A percentile compares a stretch with the other conserved stretches of the same genome.
phyloP scores from a whole-genome alignment of 106 monocot species.

The Dioscorea zingiberensis region DNA sequence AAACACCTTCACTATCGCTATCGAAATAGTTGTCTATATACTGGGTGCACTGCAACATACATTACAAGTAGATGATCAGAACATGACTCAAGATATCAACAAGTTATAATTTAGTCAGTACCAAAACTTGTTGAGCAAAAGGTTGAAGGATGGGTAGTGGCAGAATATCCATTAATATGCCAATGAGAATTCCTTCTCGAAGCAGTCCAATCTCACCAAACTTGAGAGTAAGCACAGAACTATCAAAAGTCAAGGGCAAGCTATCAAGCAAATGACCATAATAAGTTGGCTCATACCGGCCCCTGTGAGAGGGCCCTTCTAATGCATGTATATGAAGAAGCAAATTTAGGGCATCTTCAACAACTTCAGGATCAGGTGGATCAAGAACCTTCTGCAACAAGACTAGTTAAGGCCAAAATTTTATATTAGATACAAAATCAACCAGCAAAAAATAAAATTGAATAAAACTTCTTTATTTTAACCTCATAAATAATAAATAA shows the following conservation, averaged over 20 bases:
- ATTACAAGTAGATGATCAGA: too few species aligned
- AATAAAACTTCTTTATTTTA: too few species aligned
- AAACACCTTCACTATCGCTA: constrained; percentile 1
- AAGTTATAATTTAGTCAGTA: constrained; percentile 9
- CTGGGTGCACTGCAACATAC: constrained; percentile 26
- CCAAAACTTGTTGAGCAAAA: constrained; percentile 63
- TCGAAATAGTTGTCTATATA: constrained; percentile 50
- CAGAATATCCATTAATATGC: constrained; percentile 67
- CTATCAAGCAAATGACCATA: constrained; percentile 69
- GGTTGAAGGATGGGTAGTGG: constrained; percentile 72
- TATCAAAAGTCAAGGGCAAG: constrained; percentile 72
- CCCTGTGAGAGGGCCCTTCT: constrained; percentile 35
- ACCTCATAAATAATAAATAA: too few species aligned
- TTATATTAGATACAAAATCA: neutral
- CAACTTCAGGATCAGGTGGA: constrained; percentile 43
- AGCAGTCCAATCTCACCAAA: constrained; percentile 65
- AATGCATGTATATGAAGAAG: constrained; percentile 64
- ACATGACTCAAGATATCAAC: too few species aligned
- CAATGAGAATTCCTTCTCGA: constrained; percentile 60
- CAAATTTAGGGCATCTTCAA: constrained; percentile 55
- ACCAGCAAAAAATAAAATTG: neutral
- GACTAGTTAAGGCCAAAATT: constrained; percentile 16
- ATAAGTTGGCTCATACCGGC: constrained; percentile 68
- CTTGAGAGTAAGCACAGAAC: constrained; percentile 61
- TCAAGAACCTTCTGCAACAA: constrained; percentile 75